Evolutionary conservation across 2,329 filamentous ascomycete genomes (phyloP), one percentile per base, ranked within the genome.

Genomic region (Aspergillus uvarum): DNA sequence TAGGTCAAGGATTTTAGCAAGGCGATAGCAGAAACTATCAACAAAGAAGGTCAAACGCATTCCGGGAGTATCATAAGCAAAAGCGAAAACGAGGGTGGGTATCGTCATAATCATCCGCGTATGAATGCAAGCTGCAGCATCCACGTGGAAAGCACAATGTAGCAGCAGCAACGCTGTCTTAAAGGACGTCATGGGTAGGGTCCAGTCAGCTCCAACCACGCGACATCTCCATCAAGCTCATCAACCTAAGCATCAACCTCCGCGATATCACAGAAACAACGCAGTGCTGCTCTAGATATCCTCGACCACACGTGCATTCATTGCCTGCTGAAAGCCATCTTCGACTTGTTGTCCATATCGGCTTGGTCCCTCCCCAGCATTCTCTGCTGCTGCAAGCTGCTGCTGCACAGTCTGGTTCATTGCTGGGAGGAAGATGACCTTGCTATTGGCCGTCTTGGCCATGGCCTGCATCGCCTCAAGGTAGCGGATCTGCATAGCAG

Each of bases 401-500:
- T 77, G 74, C 65, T 81, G 81, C 22, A 79, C 69, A 16, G 84
- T 87, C 78, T 90, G 85, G 75, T 84, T 85, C 47, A 81, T 77
- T 8, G 82, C 86, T 1, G 89, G 90, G 67, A 95, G 74, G 83
- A 95, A 94, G 69, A 94, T 93, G 70, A 95, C 89, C 80, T 96
- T 96, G 77, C 83, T 85, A 78, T 92, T 96, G 51, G 92, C 91
- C 0, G 87, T 86, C 85, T 97, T 98, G 70, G 95, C 95, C 94
- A 99, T 99, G 47, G 91, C 86, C 77, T 98, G 95, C 94, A 98
- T 98, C 4, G 95, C 93, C 80, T 99, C 95, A 67, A 99, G 89
- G 77, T 98, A 98, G 67, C 93, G 84, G 80, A 96, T 96, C 80
- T 97, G 93, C 95, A 99, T 99, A 68, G 95, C 95, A 2, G 95